A percentile compares a stretch with the other conserved stretches of the same genome.
These are phyloP conservation scores for Amanita exitialis DNA, from an alignment of 768 basidiomycete species.

Conservation along the genomic window DNA sequence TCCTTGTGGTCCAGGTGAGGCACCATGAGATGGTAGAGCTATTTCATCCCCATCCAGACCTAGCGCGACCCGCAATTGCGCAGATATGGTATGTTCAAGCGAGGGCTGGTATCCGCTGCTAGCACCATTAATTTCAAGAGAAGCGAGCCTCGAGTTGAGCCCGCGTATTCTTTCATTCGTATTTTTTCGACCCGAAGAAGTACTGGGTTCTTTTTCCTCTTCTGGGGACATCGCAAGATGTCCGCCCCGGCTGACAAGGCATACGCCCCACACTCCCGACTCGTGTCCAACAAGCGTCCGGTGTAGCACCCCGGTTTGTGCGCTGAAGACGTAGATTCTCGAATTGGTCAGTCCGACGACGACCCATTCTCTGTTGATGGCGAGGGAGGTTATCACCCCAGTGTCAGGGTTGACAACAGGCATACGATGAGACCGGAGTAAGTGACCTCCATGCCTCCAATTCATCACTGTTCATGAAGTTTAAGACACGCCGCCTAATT, in stretches of 20 bases:
- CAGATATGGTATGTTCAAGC: conserved; percentile 21
- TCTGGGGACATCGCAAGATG: neutral
- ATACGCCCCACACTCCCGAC: conserved; percentile 87
- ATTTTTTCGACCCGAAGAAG: neutral
- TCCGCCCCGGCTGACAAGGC: conserved; percentile 65
- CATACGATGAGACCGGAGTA: conserved; percentile 58
- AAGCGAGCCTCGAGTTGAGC: conserved; percentile 1
- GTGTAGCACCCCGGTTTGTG: conserved; percentile 62
- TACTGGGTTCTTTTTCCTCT: neutral
- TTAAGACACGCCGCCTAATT: neutral
- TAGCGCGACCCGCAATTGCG: conserved; percentile 36
- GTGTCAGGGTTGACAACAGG: conserved; percentile 30
- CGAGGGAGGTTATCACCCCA: conserved; percentile 80
- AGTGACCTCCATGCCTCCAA: conserved; percentile 67
- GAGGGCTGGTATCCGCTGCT: neutral
- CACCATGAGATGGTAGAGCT: neutral
- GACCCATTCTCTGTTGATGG: conserved; percentile 75
- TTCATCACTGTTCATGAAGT: conserved; percentile 47
- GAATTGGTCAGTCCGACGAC: conserved; percentile 84
- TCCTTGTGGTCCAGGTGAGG: conserved; percentile 8
- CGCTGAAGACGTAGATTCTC: conserved; percentile 79
- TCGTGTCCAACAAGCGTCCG: conserved; percentile 80
- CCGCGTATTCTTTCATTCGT: conserved; percentile 2
- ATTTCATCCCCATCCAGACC: conserved; percentile 22
- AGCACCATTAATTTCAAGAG: neutral